Conservation (phyloP, 768 basidiomycete genomes). For the Crassisporium funariophilum region DNA sequence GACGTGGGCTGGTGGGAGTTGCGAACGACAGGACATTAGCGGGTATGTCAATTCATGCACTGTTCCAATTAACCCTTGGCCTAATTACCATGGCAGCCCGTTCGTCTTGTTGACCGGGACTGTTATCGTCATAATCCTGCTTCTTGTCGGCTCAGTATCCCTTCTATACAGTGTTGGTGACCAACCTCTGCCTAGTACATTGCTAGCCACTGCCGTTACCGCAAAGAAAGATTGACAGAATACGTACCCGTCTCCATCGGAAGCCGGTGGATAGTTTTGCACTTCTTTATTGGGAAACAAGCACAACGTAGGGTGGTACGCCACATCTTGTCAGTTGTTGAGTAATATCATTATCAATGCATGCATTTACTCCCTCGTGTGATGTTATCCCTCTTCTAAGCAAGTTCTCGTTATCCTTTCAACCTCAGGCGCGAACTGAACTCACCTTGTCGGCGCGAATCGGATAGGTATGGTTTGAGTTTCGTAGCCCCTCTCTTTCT, state of each 20-base stretch:
- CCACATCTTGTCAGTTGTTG: constrained; percentile 13
- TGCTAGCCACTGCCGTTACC: constrained; percentile 60
- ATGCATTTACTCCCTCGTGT: constrained; percentile 4
- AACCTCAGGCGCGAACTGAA: too few species aligned
- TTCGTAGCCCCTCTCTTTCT: too few species aligned
- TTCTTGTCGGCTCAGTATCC: constrained; percentile 67
- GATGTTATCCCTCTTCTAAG: background rate
- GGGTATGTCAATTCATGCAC: constrained; percentile 51
- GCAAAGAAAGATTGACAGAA: constrained; percentile 51
- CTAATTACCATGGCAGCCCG: constrained; percentile 44
- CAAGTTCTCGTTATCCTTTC: too few species aligned
- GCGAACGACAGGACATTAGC: constrained; percentile 80
- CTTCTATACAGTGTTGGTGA: constrained; percentile 65
- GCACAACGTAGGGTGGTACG: constrained; percentile 4
- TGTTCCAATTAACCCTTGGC: constrained; percentile 4
- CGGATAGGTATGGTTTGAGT: too few species aligned
- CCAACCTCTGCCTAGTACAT: constrained; percentile 70
- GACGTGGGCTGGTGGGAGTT: constrained; percentile 74
- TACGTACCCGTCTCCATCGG: background rate
- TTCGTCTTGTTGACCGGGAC: constrained; percentile 78
- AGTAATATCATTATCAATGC: constrained; percentile 11
- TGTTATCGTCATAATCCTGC: constrained; percentile 59
- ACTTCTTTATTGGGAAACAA: constrained; percentile 1
- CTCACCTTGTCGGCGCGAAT: too few species aligned
- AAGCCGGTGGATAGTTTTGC: constrained; percentile 2